Evolutionary conservation across 2,329 filamentous ascomycete species (phyloP), one percentile per base, ranked within the genome.

Genomic region (Xylaria sp.): DNA sequence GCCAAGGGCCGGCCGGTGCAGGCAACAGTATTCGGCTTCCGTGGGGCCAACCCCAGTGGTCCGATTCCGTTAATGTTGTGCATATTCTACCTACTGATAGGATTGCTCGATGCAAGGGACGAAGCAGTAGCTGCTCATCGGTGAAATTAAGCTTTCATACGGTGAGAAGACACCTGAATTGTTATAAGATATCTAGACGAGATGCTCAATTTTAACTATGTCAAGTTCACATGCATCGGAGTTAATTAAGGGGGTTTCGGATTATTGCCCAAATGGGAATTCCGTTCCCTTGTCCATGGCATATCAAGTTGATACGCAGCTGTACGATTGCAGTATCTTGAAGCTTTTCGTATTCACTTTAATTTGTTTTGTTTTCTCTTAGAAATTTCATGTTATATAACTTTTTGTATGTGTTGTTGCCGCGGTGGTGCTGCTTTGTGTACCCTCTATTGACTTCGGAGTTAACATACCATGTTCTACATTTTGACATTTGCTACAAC

Each of bases 211-310:
- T 15, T 20, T 42, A 59, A 9, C 20, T 13, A 38, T 4, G 10
- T 38, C 36, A 42, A n/a, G 20, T 9, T 60, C 7, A n/a, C 10
- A 38, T 59, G 3, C 7, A n/a, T 49, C 17, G 58, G 31, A 40
- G n/a, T 51, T 26, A 10, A 15, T 4, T 9, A 20, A 3, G 20
- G 10, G 10, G 5, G n/a, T 31, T 62, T 66, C 66, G 66, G 66
- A 62, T 56, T 59, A 65, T 59, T 68, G 28, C 62, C 62, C 20
- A 51, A 49, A 40, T 44, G 6, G 38, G 63, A 59, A 59, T 20
- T 40, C 13, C 20, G 38, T 11, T 20, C 7, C 23, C 23, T 23
- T 23, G 23, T 23, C 23, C 3, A 26, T 4, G 3, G 10, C 1
- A 38, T 38, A 38, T 38, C 36, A 38, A 38, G 36, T 10, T 2